These are phyloP conservation scores for Medicago truncatula DNA, from an alignment of 306 rosid genomes.

Conservation along the genomic window MtrunA17r5.0-ANR NC_053043.1:50703501-50704000, in stretches of 20 bases:
- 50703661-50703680: not conserved
- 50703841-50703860: not conserved
- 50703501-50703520: not conserved
- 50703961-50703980: slow-evolving; percentile 5
- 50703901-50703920: slow-evolving; percentile 1
- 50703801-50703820: slow-evolving; percentile 68
- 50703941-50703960: not conserved
- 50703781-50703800: slow-evolving; percentile 98
- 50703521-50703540: not conserved
- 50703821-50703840: not conserved
- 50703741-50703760: slow-evolving; percentile 97
- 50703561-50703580: not conserved
- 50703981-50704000: not conserved
- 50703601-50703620: not conserved
- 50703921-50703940: slow-evolving; percentile 8
- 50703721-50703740: slow-evolving; percentile 72
- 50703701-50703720: slow-evolving; percentile 72
- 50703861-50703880: not conserved
- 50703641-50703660: not conserved
- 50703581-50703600: not conserved
- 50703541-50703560: too few species aligned
- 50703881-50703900: not conserved
- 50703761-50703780: slow-evolving; percentile 99
- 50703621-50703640: not conserved
- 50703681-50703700: slow-evolving; percentile 45